Evolutionary conservation across 441 rosid species (phyloP).

Genomic region (Gossypium laxum): DNA sequence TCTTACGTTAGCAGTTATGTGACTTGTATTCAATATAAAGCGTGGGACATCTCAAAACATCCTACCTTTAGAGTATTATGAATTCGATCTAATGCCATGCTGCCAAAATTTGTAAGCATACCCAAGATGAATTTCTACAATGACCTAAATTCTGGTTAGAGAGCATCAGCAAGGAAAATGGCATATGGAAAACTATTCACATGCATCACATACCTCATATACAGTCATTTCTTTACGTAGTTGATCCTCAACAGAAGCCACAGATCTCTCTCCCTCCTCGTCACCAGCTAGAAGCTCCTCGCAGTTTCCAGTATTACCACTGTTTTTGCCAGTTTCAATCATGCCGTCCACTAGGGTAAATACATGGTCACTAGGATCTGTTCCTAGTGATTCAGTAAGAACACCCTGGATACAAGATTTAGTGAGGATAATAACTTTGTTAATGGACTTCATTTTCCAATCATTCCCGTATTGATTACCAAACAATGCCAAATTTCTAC

Average conservation of each 20-base stretch:
- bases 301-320: slow-evolving; percentile 32
- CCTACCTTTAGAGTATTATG: slow-evolving; percentile 85
- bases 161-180: not conserved
- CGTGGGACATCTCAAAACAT: not conserved
- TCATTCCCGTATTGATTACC: slow-evolving; percentile 1
- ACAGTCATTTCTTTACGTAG: slow-evolving; percentile 81
- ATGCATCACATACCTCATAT: slow-evolving; percentile 50
- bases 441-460: not conserved
- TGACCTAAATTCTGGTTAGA: slow-evolving; percentile 20
- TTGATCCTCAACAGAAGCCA: slow-evolving; percentile 74
- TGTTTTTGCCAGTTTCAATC: slow-evolving; percentile 46
- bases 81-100: slow-evolving; percentile 76
- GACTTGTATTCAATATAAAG: not conserved
- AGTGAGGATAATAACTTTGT: slow-evolving; percentile 7
- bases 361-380: slow-evolving; percentile 32
- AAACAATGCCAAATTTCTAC: not conserved
- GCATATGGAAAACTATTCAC: not conserved
- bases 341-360: slow-evolving; percentile 59
- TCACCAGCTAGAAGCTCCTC: slow-evolving; percentile 67
- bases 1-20: not conserved
- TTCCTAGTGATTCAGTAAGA: slow-evolving; percentile 49
- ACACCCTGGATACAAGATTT: slow-evolving; percentile 48
- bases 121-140: slow-evolving; percentile 84
- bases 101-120: slow-evolving; percentile 87
- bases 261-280: slow-evolving; percentile 64